A percentile compares a stretch with the other conserved stretches of the same genome.
Evolutionary conservation across 1,139 yeast species (phyloP).

Genomic region (Saccharomyces hybrid): DNA sequence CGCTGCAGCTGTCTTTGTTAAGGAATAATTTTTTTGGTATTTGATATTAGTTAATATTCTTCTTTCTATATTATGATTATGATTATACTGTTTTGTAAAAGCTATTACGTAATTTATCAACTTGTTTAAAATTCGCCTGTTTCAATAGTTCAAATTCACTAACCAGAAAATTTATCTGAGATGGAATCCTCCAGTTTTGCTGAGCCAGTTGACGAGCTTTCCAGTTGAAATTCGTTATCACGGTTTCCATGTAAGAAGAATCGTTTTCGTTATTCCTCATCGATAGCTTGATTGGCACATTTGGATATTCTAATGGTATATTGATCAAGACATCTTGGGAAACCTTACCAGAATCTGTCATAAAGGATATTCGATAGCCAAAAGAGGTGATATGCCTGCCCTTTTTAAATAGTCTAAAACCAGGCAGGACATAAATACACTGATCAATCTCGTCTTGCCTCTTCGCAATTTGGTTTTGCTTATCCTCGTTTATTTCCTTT

Average conservation of each 20-base stretch:
- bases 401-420: conserved; percentile 13
- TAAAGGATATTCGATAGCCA: conserved; percentile 6
- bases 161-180: conserved; percentile 13
- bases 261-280: neutral
- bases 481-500: neutral
- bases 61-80: neutral
- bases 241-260: neutral
- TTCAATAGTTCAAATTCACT: conserved; percentile 9
- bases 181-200: conserved; percentile 4
- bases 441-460: conserved; percentile 10
- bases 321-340: conserved; percentile 8
- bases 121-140: conserved; percentile 6
- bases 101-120: conserved; percentile 6
- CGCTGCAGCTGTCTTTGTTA: conserved; percentile 80
- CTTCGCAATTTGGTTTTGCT: neutral
- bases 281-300: conserved; percentile 11
- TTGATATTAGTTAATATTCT: neutral
- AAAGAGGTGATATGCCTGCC: conserved; percentile 14
- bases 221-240: conserved; percentile 7
- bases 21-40: conserved; percentile 39
- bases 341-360: conserved; percentile 6
- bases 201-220: conserved; percentile 6
- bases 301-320: conserved; percentile 19
- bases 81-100: conserved; percentile 3
- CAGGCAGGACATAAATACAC: conserved; percentile 10